phyloP scores from a whole-genome alignment of 345 rosid species.

The Rhodamnia rubescens region DNA sequence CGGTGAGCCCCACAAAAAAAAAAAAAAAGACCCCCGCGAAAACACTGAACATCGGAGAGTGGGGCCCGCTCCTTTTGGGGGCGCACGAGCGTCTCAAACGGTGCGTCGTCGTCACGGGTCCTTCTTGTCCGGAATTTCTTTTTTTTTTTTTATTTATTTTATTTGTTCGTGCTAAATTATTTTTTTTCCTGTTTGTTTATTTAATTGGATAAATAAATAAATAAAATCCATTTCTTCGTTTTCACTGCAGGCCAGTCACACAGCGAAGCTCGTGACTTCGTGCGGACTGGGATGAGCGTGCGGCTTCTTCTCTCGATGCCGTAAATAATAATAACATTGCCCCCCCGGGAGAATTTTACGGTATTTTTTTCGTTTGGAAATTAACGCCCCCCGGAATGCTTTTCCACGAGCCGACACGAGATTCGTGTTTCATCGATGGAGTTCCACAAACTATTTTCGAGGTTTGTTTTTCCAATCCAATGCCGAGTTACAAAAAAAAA shows the following conservation, averaged over 20 bases:
- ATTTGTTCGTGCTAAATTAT: too few species aligned
- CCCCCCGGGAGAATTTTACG: not conserved
- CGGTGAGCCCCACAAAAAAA: not conserved
- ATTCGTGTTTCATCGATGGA: not conserved
- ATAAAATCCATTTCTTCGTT: not conserved
- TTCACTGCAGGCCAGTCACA: not conserved
- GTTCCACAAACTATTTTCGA: not conserved
- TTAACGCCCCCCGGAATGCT: not conserved
- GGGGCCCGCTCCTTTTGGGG: not conserved
- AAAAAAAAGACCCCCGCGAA: not conserved
- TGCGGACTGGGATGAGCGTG: too few species aligned
- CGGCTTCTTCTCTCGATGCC: too few species aligned
- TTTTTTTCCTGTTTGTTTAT: too few species aligned
- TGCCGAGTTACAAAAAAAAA: too few species aligned
- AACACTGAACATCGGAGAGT: not conserved
- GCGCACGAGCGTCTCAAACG: constrained; percentile 12
- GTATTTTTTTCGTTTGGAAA: not conserved
- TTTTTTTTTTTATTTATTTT: not conserved
- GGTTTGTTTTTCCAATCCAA: not conserved
- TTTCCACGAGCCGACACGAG: not conserved
- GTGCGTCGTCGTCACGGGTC: not conserved
- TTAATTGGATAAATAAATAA: not conserved
- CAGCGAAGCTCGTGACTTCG: too few species aligned
- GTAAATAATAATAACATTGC: too few species aligned
- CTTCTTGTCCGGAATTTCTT: not conserved